These are phyloP conservation scores for Ophiosphaerella narmari DNA, from an alignment of 2,329 filamentous ascomycete genomes.

Conservation along the genomic window DNA sequence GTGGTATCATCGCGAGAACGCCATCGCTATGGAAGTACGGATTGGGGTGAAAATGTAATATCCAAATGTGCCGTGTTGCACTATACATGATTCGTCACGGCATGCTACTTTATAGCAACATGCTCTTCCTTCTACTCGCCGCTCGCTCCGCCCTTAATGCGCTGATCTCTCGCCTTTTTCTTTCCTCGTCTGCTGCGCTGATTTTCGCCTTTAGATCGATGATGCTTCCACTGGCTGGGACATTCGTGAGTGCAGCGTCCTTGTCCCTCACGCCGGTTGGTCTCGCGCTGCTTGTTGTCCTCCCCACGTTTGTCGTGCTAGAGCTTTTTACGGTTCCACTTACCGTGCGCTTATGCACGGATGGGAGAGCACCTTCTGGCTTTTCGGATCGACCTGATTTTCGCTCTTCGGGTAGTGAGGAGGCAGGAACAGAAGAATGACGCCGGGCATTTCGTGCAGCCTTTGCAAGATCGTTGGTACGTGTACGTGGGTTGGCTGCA, in stretches of 20 bases:
- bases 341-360: slow-evolving; percentile 32
- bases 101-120: slow-evolving; percentile 41
- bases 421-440: slow-evolving; percentile 38
- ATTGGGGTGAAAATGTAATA: no score
- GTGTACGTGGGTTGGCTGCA: slow-evolving; percentile 18
- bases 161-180: slow-evolving; percentile 19
- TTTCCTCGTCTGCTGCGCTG: slow-evolving; percentile 6
- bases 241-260: not conserved
- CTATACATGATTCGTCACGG: no score
- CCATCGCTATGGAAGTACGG: no score
- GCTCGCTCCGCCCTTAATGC: slow-evolving; percentile 41
- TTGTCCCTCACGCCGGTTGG: slow-evolving; percentile 22
- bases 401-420: slow-evolving; percentile 9
- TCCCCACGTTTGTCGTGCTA: slow-evolving; percentile 19
- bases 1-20: no score
- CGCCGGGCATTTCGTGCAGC: slow-evolving; percentile 33
- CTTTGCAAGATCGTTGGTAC: slow-evolving; percentile 36
- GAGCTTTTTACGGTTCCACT: slow-evolving; percentile 29
- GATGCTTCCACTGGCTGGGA: slow-evolving; percentile 14
- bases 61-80: no score
- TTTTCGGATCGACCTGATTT: slow-evolving; percentile 12
- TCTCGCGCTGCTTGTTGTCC: slow-evolving; percentile 20
- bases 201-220: slow-evolving; percentile 16
- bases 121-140: slow-evolving; percentile 49
- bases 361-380: slow-evolving; percentile 21